Evolutionary conservation across 1,284 basidiomycete genomes (phyloP), one percentile per base, ranked within the genome.

Genomic region (Tylopilus sp.): DNA sequence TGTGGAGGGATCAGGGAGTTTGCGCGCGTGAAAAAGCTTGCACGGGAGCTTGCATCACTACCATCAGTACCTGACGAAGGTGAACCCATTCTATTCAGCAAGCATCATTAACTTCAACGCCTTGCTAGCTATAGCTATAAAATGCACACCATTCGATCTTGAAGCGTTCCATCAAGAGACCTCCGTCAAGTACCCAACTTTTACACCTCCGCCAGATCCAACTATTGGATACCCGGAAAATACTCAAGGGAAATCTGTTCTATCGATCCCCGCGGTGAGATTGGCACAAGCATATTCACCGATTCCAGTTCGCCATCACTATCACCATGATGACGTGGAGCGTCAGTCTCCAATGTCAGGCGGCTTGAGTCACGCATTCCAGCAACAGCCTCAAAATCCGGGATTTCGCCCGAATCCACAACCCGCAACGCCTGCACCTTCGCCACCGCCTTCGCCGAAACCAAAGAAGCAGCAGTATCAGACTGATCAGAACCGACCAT

Each of bases 391-490:
- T 36, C 72, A 74, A 24, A 75, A 69, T 54, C 71, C 73, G 1
- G 73, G 72, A 22, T 84, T 80, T 62, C 78, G 83, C 29, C 70
- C 73, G 20, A 76, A 78, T 32, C 81, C 80, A 19, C 88, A 91
- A 64, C 82, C 90, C 6, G 82, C 84, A 14, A 95, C 92, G 4
- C 94, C 93, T 2, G 92, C 92, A 24, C 94, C 95, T 4, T 85
- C 92, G 0, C 95, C 95, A 0, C 89, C 93, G 2, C 89, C 90
- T 0, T 86, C 88, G 22, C 87, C 86, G 17, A 97, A 96, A 67
- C 93, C 92, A 9, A 98, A 98, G 77, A 98, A 98, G 71, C 94
- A 96, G 67, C 95, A 98, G 68, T 99, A 94, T 72, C 97, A 99
- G 71, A 99, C 97, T 0, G 97, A 99, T 69, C 97, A 97, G 67